A percentile compares a stretch with the other conserved stretches of the same genome.
Conservation (phyloP, 495 filamentous ascomycete genomes). For the Aspergillus baeticus region DNA sequence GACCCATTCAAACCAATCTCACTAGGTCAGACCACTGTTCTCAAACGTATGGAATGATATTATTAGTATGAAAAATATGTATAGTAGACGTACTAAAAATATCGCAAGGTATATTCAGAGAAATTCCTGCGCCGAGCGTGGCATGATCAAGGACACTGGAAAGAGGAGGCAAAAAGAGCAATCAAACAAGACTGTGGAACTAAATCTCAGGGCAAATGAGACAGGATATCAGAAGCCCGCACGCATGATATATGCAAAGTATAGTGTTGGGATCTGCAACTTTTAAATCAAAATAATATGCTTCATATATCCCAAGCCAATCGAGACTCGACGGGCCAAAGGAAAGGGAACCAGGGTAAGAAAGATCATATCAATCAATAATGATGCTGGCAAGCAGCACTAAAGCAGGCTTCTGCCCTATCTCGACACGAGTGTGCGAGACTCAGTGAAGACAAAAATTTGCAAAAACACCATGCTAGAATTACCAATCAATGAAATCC, state of each 20-base stretch:
- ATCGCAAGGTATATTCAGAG: conserved; percentile 3
- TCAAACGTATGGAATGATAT: background rate
- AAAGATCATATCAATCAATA: conserved; percentile 10
- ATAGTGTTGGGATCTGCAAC: conserved; percentile 21
- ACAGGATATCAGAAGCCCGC: conserved; percentile 25
- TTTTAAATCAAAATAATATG: conserved; percentile 20
- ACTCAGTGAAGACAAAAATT: conserved; percentile 7
- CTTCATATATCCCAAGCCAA: conserved; percentile 19
- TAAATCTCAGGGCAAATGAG: conserved; percentile 20
- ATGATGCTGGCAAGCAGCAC: conserved; percentile 18
- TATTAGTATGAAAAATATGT: conserved; percentile 8
- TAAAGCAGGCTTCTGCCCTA: conserved; percentile 10
- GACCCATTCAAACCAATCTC: too few species aligned
- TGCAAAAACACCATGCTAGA: conserved; percentile 22
- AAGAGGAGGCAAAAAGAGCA: background rate
- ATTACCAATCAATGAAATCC: conserved; percentile 23
- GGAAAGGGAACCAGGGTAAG: background rate
- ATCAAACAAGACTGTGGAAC: conserved; percentile 18
- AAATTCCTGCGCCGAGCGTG: background rate
- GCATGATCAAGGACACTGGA: conserved; percentile 11
- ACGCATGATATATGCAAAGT: conserved; percentile 23
- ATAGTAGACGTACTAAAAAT: conserved; percentile 3
- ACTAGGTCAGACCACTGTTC: too few species aligned
- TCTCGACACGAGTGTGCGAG: background rate
- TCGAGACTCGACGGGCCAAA: background rate